phyloP scores from a whole-genome alignment of 2,329 filamentous ascomycete species.

The Emergomyces africanus region DNA sequence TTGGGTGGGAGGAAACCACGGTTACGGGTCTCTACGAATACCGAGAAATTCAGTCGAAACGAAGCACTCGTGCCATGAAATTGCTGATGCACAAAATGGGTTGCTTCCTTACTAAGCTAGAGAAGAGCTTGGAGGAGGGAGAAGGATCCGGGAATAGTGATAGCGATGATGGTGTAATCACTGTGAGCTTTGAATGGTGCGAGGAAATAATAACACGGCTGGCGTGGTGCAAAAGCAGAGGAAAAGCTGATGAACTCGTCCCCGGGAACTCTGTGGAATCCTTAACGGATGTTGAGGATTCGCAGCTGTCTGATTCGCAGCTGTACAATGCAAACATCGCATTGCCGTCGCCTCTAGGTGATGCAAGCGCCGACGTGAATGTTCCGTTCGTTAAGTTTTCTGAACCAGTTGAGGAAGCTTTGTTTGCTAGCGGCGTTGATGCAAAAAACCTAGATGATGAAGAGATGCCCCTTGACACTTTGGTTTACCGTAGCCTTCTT shows the following conservation, averaged over 20 bases:
- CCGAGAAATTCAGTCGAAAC: constrained; percentile 58
- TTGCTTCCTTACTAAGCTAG: constrained; percentile 18
- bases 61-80: constrained; percentile 64
- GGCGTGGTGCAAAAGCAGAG: constrained; percentile 54
- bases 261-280: neutral
- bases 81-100: constrained; percentile 57
- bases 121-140: constrained; percentile 10
- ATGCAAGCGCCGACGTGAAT: constrained; percentile 35
- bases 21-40: constrained; percentile 86
- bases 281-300: neutral
- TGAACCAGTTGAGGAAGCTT: constrained; percentile 59
- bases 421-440: constrained; percentile 50
- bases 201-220: constrained; percentile 66
- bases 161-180: constrained; percentile 23
- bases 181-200: constrained; percentile 61
- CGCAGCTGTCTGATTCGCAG: constrained; percentile 19
- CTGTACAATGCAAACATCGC: constrained; percentile 31
- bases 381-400: constrained; percentile 59
- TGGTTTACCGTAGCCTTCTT: constrained; percentile 66
- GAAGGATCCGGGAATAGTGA: constrained; percentile 8
- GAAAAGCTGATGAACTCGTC: neutral
- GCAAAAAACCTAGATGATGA: constrained; percentile 65
- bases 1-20: constrained; percentile 85
- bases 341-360: constrained; percentile 33
- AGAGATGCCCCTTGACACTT: constrained; percentile 62